Evolutionary conservation across 2,329 filamentous ascomycete species (phyloP).

Genomic region (Colletotrichum nymphaeae): DNA sequence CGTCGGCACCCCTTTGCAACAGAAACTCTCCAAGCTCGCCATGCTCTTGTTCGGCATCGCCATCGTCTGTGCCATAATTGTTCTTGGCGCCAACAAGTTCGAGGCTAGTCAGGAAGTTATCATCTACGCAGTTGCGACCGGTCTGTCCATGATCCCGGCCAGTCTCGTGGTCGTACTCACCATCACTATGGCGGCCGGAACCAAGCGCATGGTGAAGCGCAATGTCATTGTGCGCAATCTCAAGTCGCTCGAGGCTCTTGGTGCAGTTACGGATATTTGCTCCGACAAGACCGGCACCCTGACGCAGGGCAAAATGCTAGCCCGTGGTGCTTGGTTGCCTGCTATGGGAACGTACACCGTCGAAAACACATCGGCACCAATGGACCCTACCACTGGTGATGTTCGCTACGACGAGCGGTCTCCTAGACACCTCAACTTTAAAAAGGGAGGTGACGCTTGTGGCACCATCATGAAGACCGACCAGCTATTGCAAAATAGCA

Average conservation of each 20-base stretch:
- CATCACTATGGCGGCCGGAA: slow-evolving; percentile 68
- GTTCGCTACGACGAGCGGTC: slow-evolving; percentile 49
- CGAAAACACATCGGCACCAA: slow-evolving; percentile 63
- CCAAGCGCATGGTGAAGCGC: slow-evolving; percentile 63
- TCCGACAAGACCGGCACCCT: slow-evolving; percentile 70
- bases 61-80: slow-evolving; percentile 76
- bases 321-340: slow-evolving; percentile 69
- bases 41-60: slow-evolving; percentile 75
- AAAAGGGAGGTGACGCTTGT: slow-evolving; percentile 37
- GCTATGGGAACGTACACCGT: slow-evolving; percentile 68
- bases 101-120: slow-evolving; percentile 68
- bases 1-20: slow-evolving; percentile 76
- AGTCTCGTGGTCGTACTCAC: slow-evolving; percentile 64
- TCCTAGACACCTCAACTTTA: slow-evolving; percentile 23
- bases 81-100: slow-evolving; percentile 73
- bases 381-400: slow-evolving; percentile 66
- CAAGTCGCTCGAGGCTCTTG: slow-evolving; percentile 67
- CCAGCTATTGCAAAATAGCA: slow-evolving; percentile 54
- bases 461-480: slow-evolving; percentile 41
- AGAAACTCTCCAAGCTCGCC: slow-evolving; percentile 75
- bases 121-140: slow-evolving; percentile 61
- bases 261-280: slow-evolving; percentile 59
- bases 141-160: slow-evolving; percentile 63
- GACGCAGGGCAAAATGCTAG: slow-evolving; percentile 74
- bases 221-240: slow-evolving; percentile 66